Percentiles rank a stretch among this genome's conserved stretches.
These are phyloP conservation scores for Talaromyces pinophilus DNA, from an alignment of 2,329 filamentous ascomycete species.

Conservation along the genomic window DNA sequence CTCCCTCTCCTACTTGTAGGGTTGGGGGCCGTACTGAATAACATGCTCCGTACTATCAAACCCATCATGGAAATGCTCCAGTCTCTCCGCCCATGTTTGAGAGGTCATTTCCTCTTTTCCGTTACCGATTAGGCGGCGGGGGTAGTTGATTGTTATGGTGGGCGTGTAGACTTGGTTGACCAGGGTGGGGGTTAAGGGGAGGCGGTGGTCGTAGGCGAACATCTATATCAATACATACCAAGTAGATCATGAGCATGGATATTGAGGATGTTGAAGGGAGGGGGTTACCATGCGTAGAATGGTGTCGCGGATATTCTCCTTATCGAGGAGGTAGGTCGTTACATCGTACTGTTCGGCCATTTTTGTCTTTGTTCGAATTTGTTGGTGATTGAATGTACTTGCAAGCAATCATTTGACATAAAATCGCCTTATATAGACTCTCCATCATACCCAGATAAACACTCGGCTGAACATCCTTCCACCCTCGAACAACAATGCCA, in stretches of 20 bases:
- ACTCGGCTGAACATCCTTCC: neutral
- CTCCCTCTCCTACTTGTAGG: no score
- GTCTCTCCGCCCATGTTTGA: neutral
- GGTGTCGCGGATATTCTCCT: constrained; percentile 1
- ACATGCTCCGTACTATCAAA: neutral
- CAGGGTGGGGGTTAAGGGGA: neutral
- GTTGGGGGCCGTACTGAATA: neutral
- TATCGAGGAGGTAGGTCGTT: neutral
- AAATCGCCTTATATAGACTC: neutral
- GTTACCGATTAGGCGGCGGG: neutral
- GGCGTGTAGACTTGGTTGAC: neutral
- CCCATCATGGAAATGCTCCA: neutral
- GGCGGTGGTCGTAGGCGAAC: neutral
- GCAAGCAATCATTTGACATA: neutral
- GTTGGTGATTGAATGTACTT: neutral
- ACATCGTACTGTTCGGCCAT: neutral
- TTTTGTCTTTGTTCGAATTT: neutral
- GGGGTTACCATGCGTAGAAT: neutral
- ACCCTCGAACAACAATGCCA: neutral
- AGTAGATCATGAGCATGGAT: neutral
- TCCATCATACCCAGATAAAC: neutral
- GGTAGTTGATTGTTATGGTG: neutral
- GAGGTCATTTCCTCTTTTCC: neutral
- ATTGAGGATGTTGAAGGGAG: neutral
- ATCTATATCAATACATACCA: neutral